Conservation (phyloP, 441 rosid species). For the Codiaeum variegatum region DNA sequence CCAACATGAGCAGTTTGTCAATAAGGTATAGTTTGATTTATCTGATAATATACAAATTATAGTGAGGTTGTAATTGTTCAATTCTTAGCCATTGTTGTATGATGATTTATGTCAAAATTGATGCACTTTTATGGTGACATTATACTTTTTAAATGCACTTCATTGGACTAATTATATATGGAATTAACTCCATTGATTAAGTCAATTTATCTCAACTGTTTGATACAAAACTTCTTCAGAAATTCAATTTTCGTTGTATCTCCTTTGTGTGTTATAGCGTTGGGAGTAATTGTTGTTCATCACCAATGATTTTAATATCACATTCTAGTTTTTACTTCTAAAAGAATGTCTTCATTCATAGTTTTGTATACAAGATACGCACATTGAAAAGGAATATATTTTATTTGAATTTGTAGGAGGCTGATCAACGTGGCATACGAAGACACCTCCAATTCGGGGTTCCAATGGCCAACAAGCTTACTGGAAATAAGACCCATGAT, state of each 20-base stretch:
- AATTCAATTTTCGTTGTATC: neutral
- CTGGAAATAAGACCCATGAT: constrained; percentile 10
- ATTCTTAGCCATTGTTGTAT: neutral
- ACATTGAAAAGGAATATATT: neutral
- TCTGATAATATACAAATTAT: neutral
- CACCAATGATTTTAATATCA: neutral
- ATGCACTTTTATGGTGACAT: neutral
- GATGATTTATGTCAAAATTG: neutral
- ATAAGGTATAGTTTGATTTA: constrained; percentile 17
- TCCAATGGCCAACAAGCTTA: constrained; percentile 1
- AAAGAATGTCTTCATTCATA: neutral
- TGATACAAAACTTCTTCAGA: neutral
- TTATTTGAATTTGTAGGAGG: constrained; percentile 17
- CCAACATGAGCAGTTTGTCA: constrained; percentile 5
- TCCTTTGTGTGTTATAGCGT: neutral
- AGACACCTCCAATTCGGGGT: constrained; percentile 36
- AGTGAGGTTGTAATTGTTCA: neutral
- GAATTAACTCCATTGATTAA: neutral
- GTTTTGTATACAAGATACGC: neutral
- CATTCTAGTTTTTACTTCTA: neutral
- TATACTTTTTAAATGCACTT: neutral
- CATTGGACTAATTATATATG: neutral
- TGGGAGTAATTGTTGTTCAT: neutral
- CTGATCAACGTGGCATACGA: constrained; percentile 28
- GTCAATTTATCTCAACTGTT: neutral